A percentile compares a stretch with the other conserved stretches of the same genome.
These are phyloP conservation scores for Mortierella sp. DNA, from an alignment of 371 early-diverging fungal genomes.

Conservation along the genomic window DNA sequence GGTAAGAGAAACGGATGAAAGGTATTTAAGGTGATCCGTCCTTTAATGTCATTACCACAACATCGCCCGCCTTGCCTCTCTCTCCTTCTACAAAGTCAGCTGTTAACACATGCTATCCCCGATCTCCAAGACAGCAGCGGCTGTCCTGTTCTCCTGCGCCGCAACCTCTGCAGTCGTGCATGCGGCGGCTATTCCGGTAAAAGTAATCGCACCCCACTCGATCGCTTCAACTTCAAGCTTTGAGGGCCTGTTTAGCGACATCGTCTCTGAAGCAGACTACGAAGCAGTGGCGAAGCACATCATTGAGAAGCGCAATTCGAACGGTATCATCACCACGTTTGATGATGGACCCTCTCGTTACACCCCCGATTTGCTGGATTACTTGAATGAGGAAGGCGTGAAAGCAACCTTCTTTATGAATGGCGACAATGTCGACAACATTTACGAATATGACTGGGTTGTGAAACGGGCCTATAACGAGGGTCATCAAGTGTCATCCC, in stretches of 20 bases:
- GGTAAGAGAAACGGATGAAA: too few species aligned
- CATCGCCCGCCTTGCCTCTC: too few species aligned
- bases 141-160: not conserved
- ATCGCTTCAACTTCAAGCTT: not conserved
- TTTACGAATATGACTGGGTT: constrained; percentile 36
- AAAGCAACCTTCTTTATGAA: constrained; percentile 79
- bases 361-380: constrained; percentile 61
- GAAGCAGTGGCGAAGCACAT: constrained; percentile 3
- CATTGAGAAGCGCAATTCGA: constrained; percentile 9
- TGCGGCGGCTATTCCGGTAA: not conserved
- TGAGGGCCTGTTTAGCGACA: not conserved
- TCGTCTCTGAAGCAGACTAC: not conserved
- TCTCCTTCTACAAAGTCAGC: too few species aligned
- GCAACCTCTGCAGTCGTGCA: constrained; percentile 1
- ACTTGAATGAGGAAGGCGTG: constrained; percentile 55
- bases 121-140: not conserved
- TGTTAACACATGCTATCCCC: not conserved
- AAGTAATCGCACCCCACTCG: not conserved
- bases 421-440: constrained; percentile 57
- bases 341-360: constrained; percentile 72
- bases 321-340: constrained; percentile 56
- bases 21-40: too few species aligned
- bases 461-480: constrained; percentile 56
- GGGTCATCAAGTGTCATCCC: constrained; percentile 65
- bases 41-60: not conserved